Evolutionary conservation across 2,329 filamentous ascomycete species (phyloP), one percentile per base, ranked within the genome.

Genomic region (Aspergillus sp.): DNA sequence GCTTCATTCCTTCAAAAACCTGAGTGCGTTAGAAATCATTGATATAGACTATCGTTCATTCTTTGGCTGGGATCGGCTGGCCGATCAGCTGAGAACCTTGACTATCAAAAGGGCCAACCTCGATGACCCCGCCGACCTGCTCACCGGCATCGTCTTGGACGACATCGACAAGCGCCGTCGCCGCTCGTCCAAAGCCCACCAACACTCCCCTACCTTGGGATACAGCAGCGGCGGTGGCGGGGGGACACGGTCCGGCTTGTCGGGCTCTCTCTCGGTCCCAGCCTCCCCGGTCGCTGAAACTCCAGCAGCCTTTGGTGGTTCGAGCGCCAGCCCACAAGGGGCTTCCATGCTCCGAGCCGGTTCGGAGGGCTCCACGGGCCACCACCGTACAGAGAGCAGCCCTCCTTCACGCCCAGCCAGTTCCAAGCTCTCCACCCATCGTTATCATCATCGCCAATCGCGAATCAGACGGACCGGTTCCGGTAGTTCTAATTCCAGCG

Each of bases 11-110:
- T 97, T 98, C 79, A 97, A 98, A 72, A 98, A 97, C 57, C 74
- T 97, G 45, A 91, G 91, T 68, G 86, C 88, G 26, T 76, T 98
- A 53, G 93, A 98, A 67, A 87, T 98, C 45, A 90, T 85, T 70
- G 90, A 94, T 69, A 85, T 97, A 63, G 93, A 98, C 68, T 96
- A 95, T 64, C 82, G 93, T 51, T 90, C 95, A 58, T 96, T 97
- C 70, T 95, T 89, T 68, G 93, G 93, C 48, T 98, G 93, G 93
- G 91, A 98, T 65, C 82, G 86, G 48, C 72, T 97, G 47, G 86
- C 93, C 6, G 93, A 98, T 63, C 90, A 96, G 66, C 73, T 98
- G 52, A 83, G 89, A 49, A 94, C 88, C 52, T 75, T 98, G 53
- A 93, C 87, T 2, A 75, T 98, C 54, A 95, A 89, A 70, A 82